Evolutionary conservation across 176 grass and related monocot genomes (phyloP).

Genomic region (Musa troglodytarum): DNA sequence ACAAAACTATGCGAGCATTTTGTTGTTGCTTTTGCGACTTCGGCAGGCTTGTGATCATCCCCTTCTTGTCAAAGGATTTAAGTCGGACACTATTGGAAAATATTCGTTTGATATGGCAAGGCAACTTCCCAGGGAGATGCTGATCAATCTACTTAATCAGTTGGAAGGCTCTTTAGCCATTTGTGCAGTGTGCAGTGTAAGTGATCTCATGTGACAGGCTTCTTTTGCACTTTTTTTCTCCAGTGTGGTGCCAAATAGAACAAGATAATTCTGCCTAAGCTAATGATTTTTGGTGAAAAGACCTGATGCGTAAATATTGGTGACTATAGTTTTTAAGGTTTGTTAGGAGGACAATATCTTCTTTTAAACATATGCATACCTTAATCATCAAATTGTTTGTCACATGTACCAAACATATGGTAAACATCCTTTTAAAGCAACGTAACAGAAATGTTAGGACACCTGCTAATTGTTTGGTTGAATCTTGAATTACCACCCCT

Average conservation of each 20-base stretch:
- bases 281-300: neutral
- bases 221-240: neutral
- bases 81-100: slow-evolving; percentile 55
- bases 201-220: slow-evolving; percentile 15
- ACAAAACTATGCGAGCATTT: slow-evolving; percentile 97
- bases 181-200: slow-evolving; percentile 81
- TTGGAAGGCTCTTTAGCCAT: slow-evolving; percentile 58
- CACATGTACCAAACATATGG: too few species aligned
- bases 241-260: neutral
- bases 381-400: too few species aligned
- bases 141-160: slow-evolving; percentile 64
- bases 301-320: too few species aligned
- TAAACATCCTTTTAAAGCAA: too few species aligned
- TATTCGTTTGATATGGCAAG: slow-evolving; percentile 84
- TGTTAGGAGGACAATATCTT: too few species aligned
- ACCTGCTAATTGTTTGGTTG: too few species aligned
- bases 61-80: slow-evolving; percentile 73
- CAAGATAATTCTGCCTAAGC: neutral
- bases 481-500: too few species aligned
- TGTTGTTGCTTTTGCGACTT: slow-evolving; percentile 82
- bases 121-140: slow-evolving; percentile 60
- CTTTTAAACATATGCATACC: too few species aligned
- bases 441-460: too few species aligned
- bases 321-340: too few species aligned
- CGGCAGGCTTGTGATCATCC: slow-evolving; percentile 96